Evolutionary conservation across 768 basidiomycete species (phyloP), one percentile per base, ranked within the genome.

Genomic region (Brasilioporus rufonigricans): DNA sequence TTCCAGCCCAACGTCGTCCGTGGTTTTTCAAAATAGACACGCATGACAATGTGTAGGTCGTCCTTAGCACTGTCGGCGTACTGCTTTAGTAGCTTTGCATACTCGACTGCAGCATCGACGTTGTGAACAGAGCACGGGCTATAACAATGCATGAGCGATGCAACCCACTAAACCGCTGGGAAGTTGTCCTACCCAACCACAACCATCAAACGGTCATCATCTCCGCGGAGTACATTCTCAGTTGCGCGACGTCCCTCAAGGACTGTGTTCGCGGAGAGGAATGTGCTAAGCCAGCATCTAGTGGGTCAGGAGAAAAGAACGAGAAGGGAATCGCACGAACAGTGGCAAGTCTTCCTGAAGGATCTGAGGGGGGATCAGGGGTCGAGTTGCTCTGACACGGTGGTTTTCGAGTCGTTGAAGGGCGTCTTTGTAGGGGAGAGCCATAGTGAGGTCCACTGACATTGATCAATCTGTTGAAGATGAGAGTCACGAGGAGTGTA

Each of bases 1-100:
- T 99, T 99, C 96, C 96, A 99, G 26, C 97, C 97, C 45, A 98
- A 89, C 0, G 96, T 98, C 8, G 96, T 98, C 29, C 96, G 81
- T 1, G 88, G 88, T 65, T 98, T 98, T 65, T 98, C 96, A 67
- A 98, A 99, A 78, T 99, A 98, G 62, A 98, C 93, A 26, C 94
- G 87, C 96, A 98, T 98, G 61, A 98, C 79, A 65, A 99, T 97
- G 71, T 89, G 81, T 31, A 99, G 80, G 62, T 98, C 97, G 12
- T 91, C 86, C 65, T 84, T 84, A 43, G 89, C 84, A 12, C 73
- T 72, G 35, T 93, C 87, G 7, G 93, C 90, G 66, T 98, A 98
- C 35, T 76, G 81, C 55, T 80, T 82, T 43, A 98, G 79, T 47
- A 86, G 78, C 50, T 80, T 80, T 27, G 94, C 96, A 67, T 98